These are phyloP conservation scores for Porpolomopsis calyptriformis DNA, from an alignment of 768 basidiomycete genomes.

Conservation along the genomic window DNA sequence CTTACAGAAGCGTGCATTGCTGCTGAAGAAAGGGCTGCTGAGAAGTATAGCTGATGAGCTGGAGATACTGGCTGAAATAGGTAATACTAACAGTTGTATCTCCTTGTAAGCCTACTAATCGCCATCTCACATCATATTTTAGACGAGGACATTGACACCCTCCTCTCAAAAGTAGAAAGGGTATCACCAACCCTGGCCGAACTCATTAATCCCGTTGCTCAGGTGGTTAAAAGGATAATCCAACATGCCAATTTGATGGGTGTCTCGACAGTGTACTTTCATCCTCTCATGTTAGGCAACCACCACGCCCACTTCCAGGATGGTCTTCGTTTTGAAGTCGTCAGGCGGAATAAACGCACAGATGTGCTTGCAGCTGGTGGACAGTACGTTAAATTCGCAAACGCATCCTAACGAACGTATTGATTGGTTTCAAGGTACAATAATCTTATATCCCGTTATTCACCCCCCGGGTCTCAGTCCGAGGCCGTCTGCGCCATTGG, in stretches of 20 bases:
- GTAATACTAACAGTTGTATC: slow-evolving; percentile 26
- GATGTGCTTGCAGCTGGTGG: slow-evolving; percentile 78
- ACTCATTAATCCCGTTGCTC: slow-evolving; percentile 39
- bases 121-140: no score
- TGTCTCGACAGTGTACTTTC: slow-evolving; percentile 54
- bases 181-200: slow-evolving; percentile 41
- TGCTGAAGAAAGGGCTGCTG: slow-evolving; percentile 60
- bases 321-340: slow-evolving; percentile 69
- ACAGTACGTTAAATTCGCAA: slow-evolving; percentile 34
- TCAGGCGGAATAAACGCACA: slow-evolving; percentile 48
- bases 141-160: slow-evolving; percentile 56
- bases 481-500: slow-evolving; percentile 59
- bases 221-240: slow-evolving; percentile 55
- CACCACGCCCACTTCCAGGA: slow-evolving; percentile 59
- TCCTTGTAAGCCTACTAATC: not conserved
- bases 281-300: slow-evolving; percentile 62
- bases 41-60: slow-evolving; percentile 64
- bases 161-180: slow-evolving; percentile 48
- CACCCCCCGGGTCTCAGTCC: slow-evolving; percentile 40
- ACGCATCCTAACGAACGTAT: not conserved
- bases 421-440: slow-evolving; percentile 48
- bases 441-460: slow-evolving; percentile 50
- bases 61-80: slow-evolving; percentile 54
- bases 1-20: slow-evolving; percentile 56
- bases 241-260: slow-evolving; percentile 51